phyloP scores from a whole-genome alignment of 176 grass and related monocot species.

The Avena atlantica region DNA sequence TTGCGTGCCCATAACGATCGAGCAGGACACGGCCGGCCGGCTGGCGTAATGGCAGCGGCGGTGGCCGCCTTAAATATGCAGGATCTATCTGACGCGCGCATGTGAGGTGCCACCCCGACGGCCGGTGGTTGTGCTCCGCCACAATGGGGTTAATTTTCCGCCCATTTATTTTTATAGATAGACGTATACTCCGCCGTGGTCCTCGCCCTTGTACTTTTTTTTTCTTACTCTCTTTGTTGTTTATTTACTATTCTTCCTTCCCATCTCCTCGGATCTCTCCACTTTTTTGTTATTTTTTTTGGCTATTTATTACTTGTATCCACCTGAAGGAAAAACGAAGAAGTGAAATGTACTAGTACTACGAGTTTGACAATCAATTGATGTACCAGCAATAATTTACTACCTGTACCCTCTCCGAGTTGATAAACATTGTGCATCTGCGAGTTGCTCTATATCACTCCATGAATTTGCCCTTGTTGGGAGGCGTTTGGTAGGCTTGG shows the following conservation, averaged over 20 bases:
- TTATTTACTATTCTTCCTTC: slow-evolving; percentile 16
- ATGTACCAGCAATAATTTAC: slow-evolving; percentile 1
- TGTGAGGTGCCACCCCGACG: slow-evolving; percentile 40
- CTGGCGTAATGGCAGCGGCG: slow-evolving; percentile 19
- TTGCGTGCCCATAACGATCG: neutral
- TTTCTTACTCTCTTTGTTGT: neutral
- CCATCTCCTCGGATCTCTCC: neutral
- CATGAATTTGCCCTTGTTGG: neutral
- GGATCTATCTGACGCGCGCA: slow-evolving; percentile 37
- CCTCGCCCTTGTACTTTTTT: slow-evolving; percentile 5
- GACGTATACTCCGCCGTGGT: slow-evolving; percentile 5
- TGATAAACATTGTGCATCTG: neutral
- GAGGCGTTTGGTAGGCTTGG: too few species aligned
- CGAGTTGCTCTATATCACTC: neutral
- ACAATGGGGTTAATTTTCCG: slow-evolving; percentile 38
- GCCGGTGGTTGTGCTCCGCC: slow-evolving; percentile 48
- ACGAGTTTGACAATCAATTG: neutral
- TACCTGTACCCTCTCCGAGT: neutral
- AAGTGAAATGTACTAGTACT: slow-evolving; percentile 3
- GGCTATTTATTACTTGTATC: slow-evolving; percentile 20
- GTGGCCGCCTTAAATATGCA: slow-evolving; percentile 40
- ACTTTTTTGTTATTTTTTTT: neutral
- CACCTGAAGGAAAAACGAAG: neutral
- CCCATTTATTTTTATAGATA: slow-evolving; percentile 22
- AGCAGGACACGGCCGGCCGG: neutral